Conservation (phyloP, 345 rosid species). For the Gynandropsis gynandra region DNA sequence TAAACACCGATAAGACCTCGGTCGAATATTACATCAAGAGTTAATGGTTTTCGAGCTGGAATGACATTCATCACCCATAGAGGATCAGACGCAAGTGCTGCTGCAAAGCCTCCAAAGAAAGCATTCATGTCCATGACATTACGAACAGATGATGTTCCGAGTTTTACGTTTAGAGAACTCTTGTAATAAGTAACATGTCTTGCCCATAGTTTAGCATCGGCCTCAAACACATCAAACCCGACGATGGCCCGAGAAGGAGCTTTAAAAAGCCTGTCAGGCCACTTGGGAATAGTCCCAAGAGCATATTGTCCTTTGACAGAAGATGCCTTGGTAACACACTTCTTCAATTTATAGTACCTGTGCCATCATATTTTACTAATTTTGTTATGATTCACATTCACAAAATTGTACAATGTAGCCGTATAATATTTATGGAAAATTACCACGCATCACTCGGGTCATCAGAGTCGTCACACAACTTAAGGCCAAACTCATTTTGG, state of each 20-base stretch:
- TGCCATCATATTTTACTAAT: neutral
- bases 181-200: slow-evolving; percentile 85
- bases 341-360: slow-evolving; percentile 81
- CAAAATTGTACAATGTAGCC: too few relatives aligned
- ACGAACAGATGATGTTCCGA: slow-evolving; percentile 58
- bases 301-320: slow-evolving; percentile 60
- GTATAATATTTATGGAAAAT: slow-evolving; percentile 11
- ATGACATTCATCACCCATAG: slow-evolving; percentile 96
- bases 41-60: slow-evolving; percentile 71
- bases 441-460: slow-evolving; percentile 63
- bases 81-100: slow-evolving; percentile 68
- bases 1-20: slow-evolving; percentile 85
- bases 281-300: slow-evolving; percentile 57
- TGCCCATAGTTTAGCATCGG: slow-evolving; percentile 78
- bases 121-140: slow-evolving; percentile 97
- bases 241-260: slow-evolving; percentile 59
- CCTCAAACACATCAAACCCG: slow-evolving; percentile 76
- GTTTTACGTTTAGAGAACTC: slow-evolving; percentile 47
- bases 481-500: slow-evolving; percentile 54
- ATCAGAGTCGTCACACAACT: slow-evolving; percentile 47
- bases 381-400: too few relatives aligned
- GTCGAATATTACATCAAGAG: slow-evolving; percentile 72
- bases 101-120: slow-evolving; percentile 89
- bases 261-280: slow-evolving; percentile 75
- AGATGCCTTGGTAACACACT: slow-evolving; percentile 54